Evolutionary conservation across 306 rosid genomes (phyloP), one percentile per base, ranked within the genome.

Genomic region (Herpetospermum pedunculosum): DNA sequence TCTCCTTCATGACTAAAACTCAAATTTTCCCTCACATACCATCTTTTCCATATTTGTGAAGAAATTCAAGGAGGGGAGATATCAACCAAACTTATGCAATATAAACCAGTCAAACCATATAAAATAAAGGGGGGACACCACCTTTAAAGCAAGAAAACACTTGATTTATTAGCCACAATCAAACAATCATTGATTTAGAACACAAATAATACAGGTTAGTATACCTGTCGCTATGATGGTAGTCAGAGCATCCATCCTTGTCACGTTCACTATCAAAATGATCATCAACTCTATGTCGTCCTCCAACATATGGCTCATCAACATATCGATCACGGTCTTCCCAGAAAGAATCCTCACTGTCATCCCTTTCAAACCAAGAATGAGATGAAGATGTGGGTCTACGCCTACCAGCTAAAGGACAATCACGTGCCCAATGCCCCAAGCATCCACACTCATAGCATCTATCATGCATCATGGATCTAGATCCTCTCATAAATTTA

Each of bases 251-350:
- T 23, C 90, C 88, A 81, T 90, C 87, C 78, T 90, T 90, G 86
- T 84, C 81, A 49, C 90, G 97, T 19, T 90, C 85, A 81, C 67
- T 80, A 75, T 93, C 96, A 72, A 83, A 77, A 30, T 86, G 93
- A 64, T 88, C 96, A 87, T 84, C 82, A 23, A 87, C 96, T 64
- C 89, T 91, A 78, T 80, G 83, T 40, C 88, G 92, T 48, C 96
- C 92, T 70, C 92, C 87, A 38, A 89, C 97, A 78, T 88, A 89
- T 44, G 89, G 98, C 43, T 86, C 96, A 82, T 90, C 92, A 11
- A 76, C 3, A 14, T 81, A 89, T 55, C 92, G 89, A 72, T 83
- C 92, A 71, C 88, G 89, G 44, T 90, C 96, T 53, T 89, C 87
- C 28, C 88, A 78, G 55, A 86, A 81, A 77, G 92, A 92, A 78